Base-by-base conservation (phyloP, 1,139 yeast genomes). In the Kodamaea sp. region DNA sequence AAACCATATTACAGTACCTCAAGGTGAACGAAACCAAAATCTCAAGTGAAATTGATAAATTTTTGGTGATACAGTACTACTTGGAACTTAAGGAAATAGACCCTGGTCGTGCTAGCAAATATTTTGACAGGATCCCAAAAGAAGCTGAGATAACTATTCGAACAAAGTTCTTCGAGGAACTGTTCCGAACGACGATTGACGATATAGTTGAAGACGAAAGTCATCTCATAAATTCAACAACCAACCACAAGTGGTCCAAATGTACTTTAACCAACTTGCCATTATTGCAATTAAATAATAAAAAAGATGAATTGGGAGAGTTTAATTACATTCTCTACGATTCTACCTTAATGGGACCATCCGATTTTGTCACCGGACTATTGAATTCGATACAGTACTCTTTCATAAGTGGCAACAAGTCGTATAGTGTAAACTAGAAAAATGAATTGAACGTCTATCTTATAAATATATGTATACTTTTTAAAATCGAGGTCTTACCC, bases 211-310 rank as follows among this genome's bases (percentile, higher is more conserved):
- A 52, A 2, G 43, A 44, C 8, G 50, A 42, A 15, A 47, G 47
- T 7, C 32, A 43, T 3, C 42, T 55, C 15, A 48, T 53, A 1
- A 45, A 37, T 11, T 69, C 75, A 0, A 48, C 55, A 2, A 50
- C 66, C 1, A 47, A 53, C 7, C 75, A 70, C 39, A 49, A 50
- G 15, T 70, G 75, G 75, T 48, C 63, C 0, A 53, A 60, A 27
- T 70, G 76, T 39, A 53, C 54, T 14, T 44, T 67, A 32, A 66
- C 73, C 0, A 46, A 55, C 21, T 38, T 69, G 7, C 76, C 76
- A 2, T 46, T 70, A 19, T 39, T 70, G 29, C 69, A 63, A 26
- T 44, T 64, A 41, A 54, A 53, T 14, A 63, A 64, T 24, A 51
- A 57, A 22, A 50, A 55, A 6, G 74, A 70, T 38, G 73, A 69